Conservation (phyloP, 306 rosid genomes). For the Prinsepia uniflora region DNA sequence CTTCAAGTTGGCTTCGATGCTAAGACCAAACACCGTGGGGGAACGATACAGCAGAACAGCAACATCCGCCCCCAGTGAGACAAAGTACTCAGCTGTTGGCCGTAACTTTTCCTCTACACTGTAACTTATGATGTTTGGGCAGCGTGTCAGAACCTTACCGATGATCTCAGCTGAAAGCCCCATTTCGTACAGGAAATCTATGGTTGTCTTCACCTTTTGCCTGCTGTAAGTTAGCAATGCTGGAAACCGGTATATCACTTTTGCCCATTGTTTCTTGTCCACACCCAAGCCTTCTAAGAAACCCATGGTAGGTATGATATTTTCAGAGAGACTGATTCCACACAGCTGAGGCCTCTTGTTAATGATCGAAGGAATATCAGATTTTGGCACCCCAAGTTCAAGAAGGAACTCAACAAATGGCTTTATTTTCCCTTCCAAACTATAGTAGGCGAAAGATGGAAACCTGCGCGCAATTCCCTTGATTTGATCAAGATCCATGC, state of each 20-base stretch:
- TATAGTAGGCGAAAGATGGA: conserved; percentile 77
- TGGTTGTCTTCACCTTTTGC: conserved; percentile 55
- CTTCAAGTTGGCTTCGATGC: conserved; percentile 73
- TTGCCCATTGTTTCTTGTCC: conserved; percentile 89
- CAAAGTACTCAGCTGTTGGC: conserved; percentile 73
- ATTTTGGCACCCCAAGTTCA: conserved; percentile 76
- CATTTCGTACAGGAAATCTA: conserved; percentile 58
- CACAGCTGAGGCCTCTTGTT: conserved; percentile 86
- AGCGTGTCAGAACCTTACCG: conserved; percentile 80
- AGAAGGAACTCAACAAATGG: conserved; percentile 89
- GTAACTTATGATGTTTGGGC: conserved; percentile 69
- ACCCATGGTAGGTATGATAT: conserved; percentile 78
- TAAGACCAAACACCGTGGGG: conserved; percentile 76
- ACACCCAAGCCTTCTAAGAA: conserved; percentile 78
- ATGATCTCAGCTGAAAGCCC: conserved; percentile 67
- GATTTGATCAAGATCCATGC: conserved; percentile 76
- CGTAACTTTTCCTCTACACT: conserved; percentile 84
- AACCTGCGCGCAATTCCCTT: conserved; percentile 51
- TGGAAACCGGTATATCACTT: conserved; percentile 81
- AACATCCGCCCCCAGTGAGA: conserved; percentile 77
- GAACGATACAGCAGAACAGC: conserved; percentile 56
- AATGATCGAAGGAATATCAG: conserved; percentile 60
- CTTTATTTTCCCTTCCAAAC: conserved; percentile 86
- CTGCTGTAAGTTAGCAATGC: conserved; percentile 75
- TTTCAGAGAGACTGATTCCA: conserved; percentile 80